Conservation (phyloP, 2,329 filamentous ascomycete genomes). For the Teratosphaeria nubilosa region DNA sequence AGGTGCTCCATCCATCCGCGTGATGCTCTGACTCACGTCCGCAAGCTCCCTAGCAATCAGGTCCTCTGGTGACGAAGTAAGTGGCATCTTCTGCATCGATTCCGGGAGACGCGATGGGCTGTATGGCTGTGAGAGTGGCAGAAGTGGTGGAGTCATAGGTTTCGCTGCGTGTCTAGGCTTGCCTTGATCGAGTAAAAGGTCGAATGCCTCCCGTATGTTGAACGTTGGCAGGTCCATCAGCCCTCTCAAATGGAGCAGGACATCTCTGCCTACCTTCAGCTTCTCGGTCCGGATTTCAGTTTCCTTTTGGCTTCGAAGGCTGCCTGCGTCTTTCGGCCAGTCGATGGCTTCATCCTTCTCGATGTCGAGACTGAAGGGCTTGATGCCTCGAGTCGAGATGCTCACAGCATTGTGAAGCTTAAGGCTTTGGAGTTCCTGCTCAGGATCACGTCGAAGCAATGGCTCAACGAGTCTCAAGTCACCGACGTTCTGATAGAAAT, state of each 20-base stretch:
- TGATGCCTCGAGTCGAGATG: slow-evolving; percentile 6
- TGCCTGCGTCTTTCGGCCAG: slow-evolving; percentile 26
- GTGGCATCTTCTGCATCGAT: slow-evolving; percentile 16
- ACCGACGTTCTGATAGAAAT: not conserved
- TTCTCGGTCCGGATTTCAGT: slow-evolving; percentile 24
- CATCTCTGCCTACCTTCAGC: slow-evolving; percentile 27
- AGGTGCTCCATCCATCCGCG: slow-evolving; percentile 2
- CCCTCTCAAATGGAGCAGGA: slow-evolving; percentile 27
- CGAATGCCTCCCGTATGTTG: slow-evolving; percentile 9
- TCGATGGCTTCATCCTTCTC: slow-evolving; percentile 35
- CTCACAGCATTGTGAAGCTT: slow-evolving; percentile 14
- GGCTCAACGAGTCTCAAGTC: slow-evolving; percentile 36
- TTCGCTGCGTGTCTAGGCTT: slow-evolving; percentile 16
- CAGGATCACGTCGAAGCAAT: slow-evolving; percentile 35
- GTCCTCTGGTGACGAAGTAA: slow-evolving; percentile 22
- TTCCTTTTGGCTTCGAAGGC: slow-evolving; percentile 8
- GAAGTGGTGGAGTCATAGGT: slow-evolving; percentile 38
- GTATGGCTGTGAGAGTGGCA: slow-evolving; percentile 33
- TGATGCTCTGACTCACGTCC: slow-evolving; percentile 20
- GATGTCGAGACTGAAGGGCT: slow-evolving; percentile 26
- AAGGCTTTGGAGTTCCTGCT: slow-evolving; percentile 35
- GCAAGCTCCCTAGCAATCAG: slow-evolving; percentile 20
- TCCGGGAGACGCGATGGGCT: slow-evolving; percentile 22
- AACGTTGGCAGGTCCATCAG: slow-evolving; percentile 16
- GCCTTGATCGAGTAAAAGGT: slow-evolving; percentile 7